These are phyloP conservation scores for Heterococcus sp. DNA, from an alignment of 108 stramenopile species.

Conservation along the genomic window DNA sequence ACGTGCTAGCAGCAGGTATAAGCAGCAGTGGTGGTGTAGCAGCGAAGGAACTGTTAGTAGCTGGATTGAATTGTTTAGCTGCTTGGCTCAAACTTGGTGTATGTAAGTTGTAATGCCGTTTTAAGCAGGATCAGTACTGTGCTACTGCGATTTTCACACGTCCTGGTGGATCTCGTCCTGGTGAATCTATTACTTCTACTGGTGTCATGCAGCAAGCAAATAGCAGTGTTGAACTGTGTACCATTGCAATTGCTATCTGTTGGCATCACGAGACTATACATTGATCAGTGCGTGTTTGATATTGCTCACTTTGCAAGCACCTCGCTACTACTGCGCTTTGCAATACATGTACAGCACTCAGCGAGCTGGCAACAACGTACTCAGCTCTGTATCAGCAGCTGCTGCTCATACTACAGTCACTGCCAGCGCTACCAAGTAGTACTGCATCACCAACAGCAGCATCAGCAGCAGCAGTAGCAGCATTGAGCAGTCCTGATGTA, in stretches of 20 bases:
- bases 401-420: background rate
- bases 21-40: background rate
- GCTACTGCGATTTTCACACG: no score
- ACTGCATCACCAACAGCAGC: no score
- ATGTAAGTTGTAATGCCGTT: background rate
- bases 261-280: background rate
- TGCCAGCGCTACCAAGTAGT: background rate
- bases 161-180: no score
- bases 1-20: background rate
- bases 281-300: background rate
- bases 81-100: background rate
- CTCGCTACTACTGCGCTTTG: background rate
- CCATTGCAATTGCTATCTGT: background rate
- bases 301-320: background rate
- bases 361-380: background rate
- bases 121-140: background rate
- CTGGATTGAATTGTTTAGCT: background rate
- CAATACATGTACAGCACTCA: background rate
- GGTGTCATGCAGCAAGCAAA: no score
- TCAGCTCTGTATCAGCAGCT: background rate
- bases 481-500: background rate
- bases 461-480: background rate
- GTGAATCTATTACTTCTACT: no score
- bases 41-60: background rate
- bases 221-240: background rate